Percentiles rank a stretch among this genome's conserved stretches.
These are phyloP conservation scores for Fusarium dimerum DNA, from an alignment of 2,329 filamentous ascomycete genomes.

Conservation along the genomic window DNA sequence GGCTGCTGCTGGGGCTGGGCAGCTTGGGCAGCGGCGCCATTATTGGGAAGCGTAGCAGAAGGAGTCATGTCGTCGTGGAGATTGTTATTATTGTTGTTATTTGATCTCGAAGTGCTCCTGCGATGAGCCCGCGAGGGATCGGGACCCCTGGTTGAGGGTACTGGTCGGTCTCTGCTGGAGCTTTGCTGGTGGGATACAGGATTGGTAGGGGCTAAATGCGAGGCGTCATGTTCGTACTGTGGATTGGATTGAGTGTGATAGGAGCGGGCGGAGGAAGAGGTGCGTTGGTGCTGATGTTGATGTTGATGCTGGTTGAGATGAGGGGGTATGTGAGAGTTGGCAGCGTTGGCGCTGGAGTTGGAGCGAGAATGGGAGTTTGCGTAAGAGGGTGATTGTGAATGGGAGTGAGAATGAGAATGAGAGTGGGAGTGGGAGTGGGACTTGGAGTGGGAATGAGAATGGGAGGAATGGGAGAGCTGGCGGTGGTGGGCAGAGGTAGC, in stretches of 20 bases:
- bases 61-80: slow-evolving; percentile 50
- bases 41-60: slow-evolving; percentile 51
- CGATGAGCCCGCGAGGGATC: slow-evolving; percentile 48
- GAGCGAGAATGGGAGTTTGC: slow-evolving; percentile 23
- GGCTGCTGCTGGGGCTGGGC: slow-evolving; percentile 41
- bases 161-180: slow-evolving; percentile 62
- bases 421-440: slow-evolving; percentile 21
- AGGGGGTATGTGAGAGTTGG: slow-evolving; percentile 26
- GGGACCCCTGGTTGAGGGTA: slow-evolving; percentile 54
- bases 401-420: slow-evolving; percentile 13
- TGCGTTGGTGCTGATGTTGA: slow-evolving; percentile 41
- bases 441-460: slow-evolving; percentile 25
- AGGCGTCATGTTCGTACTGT: slow-evolving; percentile 73
- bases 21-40: slow-evolving; percentile 55
- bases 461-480: slow-evolving; percentile 28
- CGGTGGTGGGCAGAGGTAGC: slow-evolving; percentile 27
- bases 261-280: slow-evolving; percentile 41
- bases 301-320: slow-evolving; percentile 35
- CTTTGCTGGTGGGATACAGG: slow-evolving; percentile 54
- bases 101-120: slow-evolving; percentile 52
- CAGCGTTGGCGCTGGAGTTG: slow-evolving; percentile 25
- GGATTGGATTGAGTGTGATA: slow-evolving; percentile 46
- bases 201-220: slow-evolving; percentile 61
- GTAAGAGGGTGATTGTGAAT: slow-evolving; percentile 7
- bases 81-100: slow-evolving; percentile 35